Base-by-base conservation (phyloP, 345 rosid genomes). In the Mangifera indica region DNA sequence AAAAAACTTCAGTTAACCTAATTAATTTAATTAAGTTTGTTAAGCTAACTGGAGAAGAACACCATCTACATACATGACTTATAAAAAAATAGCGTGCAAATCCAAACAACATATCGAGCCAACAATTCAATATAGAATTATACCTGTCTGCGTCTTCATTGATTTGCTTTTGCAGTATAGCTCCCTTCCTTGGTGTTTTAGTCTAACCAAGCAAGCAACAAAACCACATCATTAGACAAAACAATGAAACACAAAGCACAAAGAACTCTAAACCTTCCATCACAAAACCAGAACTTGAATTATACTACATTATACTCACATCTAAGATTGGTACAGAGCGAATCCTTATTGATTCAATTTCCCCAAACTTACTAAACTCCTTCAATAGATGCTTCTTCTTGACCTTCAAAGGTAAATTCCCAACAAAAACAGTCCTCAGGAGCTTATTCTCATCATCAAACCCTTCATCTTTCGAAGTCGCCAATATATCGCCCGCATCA, bases 401-500 rank as follows among this genome's bases (percentile, higher is more conserved):
- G 10, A 87, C 72, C 80, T 89, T 91, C 80, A 89, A 63, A 0
- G 98, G 95, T 80, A 96, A 76, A 73, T 96, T 96, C 70, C 99
- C 99, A 20, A 91, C 89, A 87, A 93, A 96, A 48, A 96, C 90
- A 44, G 99, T 96, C 84, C 96, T 91, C 77, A 87, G 76, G 51
- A 96, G 86, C 92, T 91, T 96, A 46, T 68, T 82, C 71, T 96
- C 98, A 53, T 93, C 98, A 58, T 96, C 99, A 72, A 91, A 96
- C 0, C 96, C 95, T 76, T 87, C 97, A 49, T 84, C 73, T 18
- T 59, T 70, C 18, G 51, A n/a, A 13, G 18, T 85, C 0, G 83
- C 76, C 64, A 78, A 83, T 87, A 84, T 49, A 53, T 78, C 44
- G 62, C 85, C 89, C 10, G 63, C 84, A 1, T 68, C 85, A 68